A percentile compares a stretch with the other conserved stretches of the same genome.
phyloP scores from a whole-genome alignment of 2,329 filamentous ascomycete genomes.

The Penicillium sp. region DNA sequence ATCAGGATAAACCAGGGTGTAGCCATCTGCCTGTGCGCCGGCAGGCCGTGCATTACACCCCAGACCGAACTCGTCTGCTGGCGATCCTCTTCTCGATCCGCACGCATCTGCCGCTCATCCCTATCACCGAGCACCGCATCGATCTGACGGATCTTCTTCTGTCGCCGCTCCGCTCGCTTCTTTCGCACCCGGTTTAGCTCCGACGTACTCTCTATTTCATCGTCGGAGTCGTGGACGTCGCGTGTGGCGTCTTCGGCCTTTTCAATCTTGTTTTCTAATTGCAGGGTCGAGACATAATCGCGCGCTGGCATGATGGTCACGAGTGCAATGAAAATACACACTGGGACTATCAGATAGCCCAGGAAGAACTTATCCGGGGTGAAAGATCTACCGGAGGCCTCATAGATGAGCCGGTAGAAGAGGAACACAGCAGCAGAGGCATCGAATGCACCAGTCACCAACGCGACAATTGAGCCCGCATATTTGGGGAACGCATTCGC shows the following conservation, averaged over 20 bases:
- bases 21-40: constrained; percentile 68
- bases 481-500: constrained; percentile 77
- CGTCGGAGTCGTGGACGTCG: constrained; percentile 49
- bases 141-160: constrained; percentile 66
- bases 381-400: constrained; percentile 47
- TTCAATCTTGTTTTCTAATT: constrained; percentile 71
- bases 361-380: constrained; percentile 67
- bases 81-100: constrained; percentile 62
- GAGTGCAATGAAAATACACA: constrained; percentile 63
- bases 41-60: constrained; percentile 75
- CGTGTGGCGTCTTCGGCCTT: constrained; percentile 38
- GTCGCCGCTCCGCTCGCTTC: constrained; percentile 59
- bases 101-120: constrained; percentile 60
- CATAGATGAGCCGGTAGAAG: constrained; percentile 70
- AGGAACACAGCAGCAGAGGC: constrained; percentile 77
- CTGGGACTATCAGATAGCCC: constrained; percentile 68
- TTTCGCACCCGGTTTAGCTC: constrained; percentile 51
- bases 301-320: constrained; percentile 67
- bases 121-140: constrained; percentile 68
- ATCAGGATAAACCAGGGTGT: constrained; percentile 86
- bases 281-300: constrained; percentile 76
- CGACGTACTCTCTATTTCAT: constrained; percentile 51
- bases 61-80: constrained; percentile 74
- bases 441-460: constrained; percentile 80
- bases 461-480: constrained; percentile 72